Conservation (phyloP, 495 filamentous ascomycete species). For the Clohesyomyces aquaticus region DNA sequence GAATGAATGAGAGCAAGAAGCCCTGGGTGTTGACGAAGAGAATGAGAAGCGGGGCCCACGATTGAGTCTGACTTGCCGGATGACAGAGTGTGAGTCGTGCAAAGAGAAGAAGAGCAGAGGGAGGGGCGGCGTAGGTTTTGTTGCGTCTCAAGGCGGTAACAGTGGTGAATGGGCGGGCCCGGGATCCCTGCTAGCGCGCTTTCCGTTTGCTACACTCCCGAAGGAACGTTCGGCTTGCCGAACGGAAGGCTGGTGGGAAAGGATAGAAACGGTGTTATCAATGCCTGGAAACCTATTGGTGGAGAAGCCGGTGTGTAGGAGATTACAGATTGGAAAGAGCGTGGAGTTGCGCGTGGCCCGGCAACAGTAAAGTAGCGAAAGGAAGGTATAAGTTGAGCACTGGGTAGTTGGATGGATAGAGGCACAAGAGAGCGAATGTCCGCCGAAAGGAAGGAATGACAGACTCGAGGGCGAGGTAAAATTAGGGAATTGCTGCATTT, state of each 20-base stretch:
- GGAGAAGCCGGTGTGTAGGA: neutral
- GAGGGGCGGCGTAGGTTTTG: neutral
- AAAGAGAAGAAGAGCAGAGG: neutral
- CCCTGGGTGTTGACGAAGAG: neutral
- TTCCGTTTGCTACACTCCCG: neutral
- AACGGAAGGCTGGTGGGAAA: neutral
- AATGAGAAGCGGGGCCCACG: neutral
- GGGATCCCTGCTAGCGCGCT: conserved; percentile 8
- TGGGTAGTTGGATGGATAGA: neutral
- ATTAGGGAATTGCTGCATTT: neutral
- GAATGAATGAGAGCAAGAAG: conserved; percentile 5
- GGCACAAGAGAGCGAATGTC: neutral
- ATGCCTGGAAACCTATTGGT: no score
- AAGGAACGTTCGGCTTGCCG: no score
- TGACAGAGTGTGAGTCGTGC: conserved; percentile 3
- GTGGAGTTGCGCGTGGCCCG: neutral
- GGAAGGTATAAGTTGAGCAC: neutral
- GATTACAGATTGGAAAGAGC: neutral
- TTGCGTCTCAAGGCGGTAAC: neutral
- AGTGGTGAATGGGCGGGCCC: neutral
- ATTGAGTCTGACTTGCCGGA: conserved; percentile 2
- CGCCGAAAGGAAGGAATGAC: neutral
- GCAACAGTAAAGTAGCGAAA: neutral
- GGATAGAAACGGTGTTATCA: no score
- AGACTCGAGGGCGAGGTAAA: neutral